Base-by-base conservation (phyloP, 768 basidiomycete species). In the Tubosaeta sp. region DNA sequence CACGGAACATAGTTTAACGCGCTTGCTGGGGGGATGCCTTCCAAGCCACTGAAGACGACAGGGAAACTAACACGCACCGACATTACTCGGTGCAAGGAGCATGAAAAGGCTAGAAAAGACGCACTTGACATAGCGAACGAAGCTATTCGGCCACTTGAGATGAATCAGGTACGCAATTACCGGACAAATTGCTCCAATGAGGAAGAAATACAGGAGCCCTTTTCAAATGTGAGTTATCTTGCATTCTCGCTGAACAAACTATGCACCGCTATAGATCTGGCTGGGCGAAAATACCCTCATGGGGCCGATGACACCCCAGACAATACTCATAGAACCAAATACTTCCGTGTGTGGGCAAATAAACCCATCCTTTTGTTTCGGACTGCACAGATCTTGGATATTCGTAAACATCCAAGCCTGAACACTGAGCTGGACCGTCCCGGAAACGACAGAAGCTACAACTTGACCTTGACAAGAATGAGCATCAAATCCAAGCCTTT, bases 241-340 rank as follows among this genome's bases (percentile, higher is more conserved):
- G 27, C 27, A 27, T 2, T 9, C n/a, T n/a, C n/a, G n/a, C 27
- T 27, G 27, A 27, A 27, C 6, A 27, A 27, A 2, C 9, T 8
- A 59, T 62, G 43, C 41, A 70, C 73, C 73, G 51, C 77, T 76
- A 66, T 85, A 86, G n/a, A 82, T 71, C 61, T 81, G 78, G 13
- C 86, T 86, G 16, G 70, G 42, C 2, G 81, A 86, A 74, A 87
- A 91, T 61, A 83, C 76, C n/a, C 81, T 75, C 29, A 69, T 71
- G 6, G 90, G 90, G 1, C 90, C 88, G 50, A 93, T 87, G 54
- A 89, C 86, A 53, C 90, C 87, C 84, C 83, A 90, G 55, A 91
- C 78, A 54, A 92, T 79, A 51, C 81, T 82, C 19, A 89, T 89
- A 3, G 86, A 87, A 32, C 86, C 87, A 65, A 91, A 90, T 7